phyloP scores from a whole-genome alignment of 805 yeast genomes.

The Vanderwaltozyma verrucispora region DNA sequence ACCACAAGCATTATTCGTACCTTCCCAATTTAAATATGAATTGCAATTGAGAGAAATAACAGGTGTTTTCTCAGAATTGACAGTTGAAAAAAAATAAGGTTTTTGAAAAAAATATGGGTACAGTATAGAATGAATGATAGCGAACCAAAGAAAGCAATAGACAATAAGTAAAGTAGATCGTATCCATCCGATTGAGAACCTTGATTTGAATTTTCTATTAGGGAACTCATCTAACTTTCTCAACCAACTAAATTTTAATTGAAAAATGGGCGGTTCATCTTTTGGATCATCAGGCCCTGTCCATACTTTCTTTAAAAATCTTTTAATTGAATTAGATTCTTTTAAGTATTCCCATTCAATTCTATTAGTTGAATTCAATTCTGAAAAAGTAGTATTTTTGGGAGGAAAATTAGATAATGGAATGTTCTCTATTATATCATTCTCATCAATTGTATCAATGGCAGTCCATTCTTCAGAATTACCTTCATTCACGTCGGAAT shows the following conservation, averaged over 20 bases:
- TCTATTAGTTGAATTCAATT: too few relatives aligned
- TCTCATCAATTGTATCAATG: not conserved
- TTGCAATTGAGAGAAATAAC: constrained; percentile 33
- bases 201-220: constrained; percentile 19
- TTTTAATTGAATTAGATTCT: constrained; percentile 8
- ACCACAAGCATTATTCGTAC: constrained; percentile 72
- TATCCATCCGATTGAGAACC: constrained; percentile 21
- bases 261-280: constrained; percentile 40
- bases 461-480: not conserved
- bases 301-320: constrained; percentile 35
- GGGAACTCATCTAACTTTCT: constrained; percentile 38
- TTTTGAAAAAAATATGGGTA: constrained; percentile 37
- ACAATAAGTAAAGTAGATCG: constrained; percentile 26
- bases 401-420: too few relatives aligned
- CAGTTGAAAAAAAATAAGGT: constrained; percentile 26
- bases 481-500: not conserved
- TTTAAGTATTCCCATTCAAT: constrained; percentile 17
- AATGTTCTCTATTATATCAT: not conserved
- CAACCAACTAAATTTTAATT: constrained; percentile 11
- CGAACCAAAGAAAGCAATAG: constrained; percentile 41
- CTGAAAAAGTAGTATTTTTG: too few relatives aligned
- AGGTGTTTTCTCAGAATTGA: constrained; percentile 16
- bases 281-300: constrained; percentile 42
- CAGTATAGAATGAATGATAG: constrained; percentile 30
- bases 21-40: constrained; percentile 49